Evolutionary conservation across 805 yeast species (phyloP).

Genomic region (Yarrowia porcina): DNA sequence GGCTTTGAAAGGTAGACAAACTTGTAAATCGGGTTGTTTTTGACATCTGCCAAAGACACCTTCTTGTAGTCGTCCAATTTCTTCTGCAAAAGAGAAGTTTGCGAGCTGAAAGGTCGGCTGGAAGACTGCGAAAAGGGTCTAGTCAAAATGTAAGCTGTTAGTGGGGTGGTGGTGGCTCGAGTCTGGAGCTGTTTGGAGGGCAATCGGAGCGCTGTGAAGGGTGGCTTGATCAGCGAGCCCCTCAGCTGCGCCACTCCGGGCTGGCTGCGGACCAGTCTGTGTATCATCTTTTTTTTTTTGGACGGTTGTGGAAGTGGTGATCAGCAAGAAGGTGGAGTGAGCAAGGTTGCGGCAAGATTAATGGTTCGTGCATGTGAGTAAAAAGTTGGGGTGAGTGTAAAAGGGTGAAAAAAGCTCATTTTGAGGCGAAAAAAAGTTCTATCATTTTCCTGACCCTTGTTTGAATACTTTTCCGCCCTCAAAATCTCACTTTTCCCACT

Average conservation of each 20-base stretch:
- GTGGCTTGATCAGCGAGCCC: not conserved
- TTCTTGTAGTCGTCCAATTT: constrained; percentile 1
- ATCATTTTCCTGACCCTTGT: too few relatives aligned
- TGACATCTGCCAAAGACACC: not conserved
- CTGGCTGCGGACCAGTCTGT: not conserved
- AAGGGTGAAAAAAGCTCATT: not conserved
- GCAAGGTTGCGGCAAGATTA: constrained; percentile 22
- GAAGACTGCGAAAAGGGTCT: not conserved
- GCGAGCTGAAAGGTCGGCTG: not conserved
- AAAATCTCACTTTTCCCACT: too few relatives aligned
- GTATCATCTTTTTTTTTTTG: not conserved
- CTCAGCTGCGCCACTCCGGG: not conserved
- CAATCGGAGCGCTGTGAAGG: not conserved
- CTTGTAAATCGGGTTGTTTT: constrained; percentile 24
- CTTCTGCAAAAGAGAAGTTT: not conserved
- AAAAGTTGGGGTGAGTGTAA: too few relatives aligned
- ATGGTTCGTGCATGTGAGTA: not conserved
- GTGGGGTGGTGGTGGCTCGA: not conserved
- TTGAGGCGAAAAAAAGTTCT: too few relatives aligned
- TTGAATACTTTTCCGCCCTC: too few relatives aligned
- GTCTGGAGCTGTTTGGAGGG: not conserved
- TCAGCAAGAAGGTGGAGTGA: too few relatives aligned
- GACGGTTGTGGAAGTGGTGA: not conserved
- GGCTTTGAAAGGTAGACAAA: constrained; percentile 19
- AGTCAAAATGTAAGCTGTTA: not conserved